Conservation (phyloP, 257 asterid genomes). For the Knoxia roxburghii region DNA sequence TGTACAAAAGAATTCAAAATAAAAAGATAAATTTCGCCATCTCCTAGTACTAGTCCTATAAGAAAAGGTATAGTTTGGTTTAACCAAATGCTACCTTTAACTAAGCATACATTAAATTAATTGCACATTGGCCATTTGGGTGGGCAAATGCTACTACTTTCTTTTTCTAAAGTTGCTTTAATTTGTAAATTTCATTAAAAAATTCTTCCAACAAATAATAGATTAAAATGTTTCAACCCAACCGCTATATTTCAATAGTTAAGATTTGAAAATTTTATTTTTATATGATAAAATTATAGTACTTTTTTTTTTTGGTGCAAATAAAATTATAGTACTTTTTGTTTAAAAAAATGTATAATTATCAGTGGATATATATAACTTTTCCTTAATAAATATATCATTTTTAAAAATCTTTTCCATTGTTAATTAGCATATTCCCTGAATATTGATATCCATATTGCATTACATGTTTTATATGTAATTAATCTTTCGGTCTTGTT, state of each 20-base stretch:
- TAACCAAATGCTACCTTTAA: not conserved
- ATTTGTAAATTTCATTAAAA: not conserved
- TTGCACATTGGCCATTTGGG: too few species aligned
- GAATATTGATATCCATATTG: slow-evolving; percentile 16
- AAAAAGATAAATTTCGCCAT: too few species aligned
- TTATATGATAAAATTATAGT: too few species aligned
- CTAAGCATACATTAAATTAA: too few species aligned
- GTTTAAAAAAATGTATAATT: too few species aligned
- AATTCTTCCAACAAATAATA: too few species aligned
- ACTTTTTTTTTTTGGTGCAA: not conserved
- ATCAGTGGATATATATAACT: too few species aligned
- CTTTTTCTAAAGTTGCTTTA: slow-evolving; percentile 6
- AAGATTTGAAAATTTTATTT: too few species aligned
- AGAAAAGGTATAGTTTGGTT: not conserved
- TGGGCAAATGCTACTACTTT: not conserved
- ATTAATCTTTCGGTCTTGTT: slow-evolving; percentile 22
- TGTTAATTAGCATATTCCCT: slow-evolving; percentile 30
- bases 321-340: not conserved
- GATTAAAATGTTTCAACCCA: too few species aligned
- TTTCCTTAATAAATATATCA: not conserved
- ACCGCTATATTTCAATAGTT: too few species aligned
- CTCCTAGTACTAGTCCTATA: too few species aligned
- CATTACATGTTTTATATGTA: not conserved
- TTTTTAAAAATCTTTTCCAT: not conserved
- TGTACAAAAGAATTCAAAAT: too few species aligned